These are phyloP conservation scores for Barnettozyma vustinii DNA, from an alignment of 805 yeast genomes.

Conservation along the genomic window DNA sequence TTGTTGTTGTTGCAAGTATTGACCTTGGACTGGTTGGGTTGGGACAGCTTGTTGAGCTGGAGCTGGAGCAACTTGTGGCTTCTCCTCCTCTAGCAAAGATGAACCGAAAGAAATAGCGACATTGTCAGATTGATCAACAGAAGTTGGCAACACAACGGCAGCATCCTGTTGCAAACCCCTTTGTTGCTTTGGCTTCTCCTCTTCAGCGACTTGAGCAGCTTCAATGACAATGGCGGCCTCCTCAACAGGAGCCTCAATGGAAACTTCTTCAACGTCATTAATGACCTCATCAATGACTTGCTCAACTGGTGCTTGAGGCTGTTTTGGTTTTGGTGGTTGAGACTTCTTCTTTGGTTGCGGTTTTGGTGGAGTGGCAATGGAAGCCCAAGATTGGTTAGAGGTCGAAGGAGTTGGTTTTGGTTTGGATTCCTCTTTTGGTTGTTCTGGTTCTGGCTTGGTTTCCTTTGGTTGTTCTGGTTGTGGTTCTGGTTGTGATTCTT, in stretches of 20 bases:
- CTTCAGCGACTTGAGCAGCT: constrained; percentile 20
- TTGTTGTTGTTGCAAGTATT: constrained; percentile 1
- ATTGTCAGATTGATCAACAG: constrained; percentile 28
- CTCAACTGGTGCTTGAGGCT: constrained; percentile 23
- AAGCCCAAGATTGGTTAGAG: constrained; percentile 55
- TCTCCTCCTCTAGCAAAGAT: constrained; percentile 36
- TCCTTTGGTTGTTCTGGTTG: constrained; percentile 9
- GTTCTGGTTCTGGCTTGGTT: constrained; percentile 11
- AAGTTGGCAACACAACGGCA: constrained; percentile 49
- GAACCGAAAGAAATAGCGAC: constrained; percentile 63
- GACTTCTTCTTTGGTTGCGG: constrained; percentile 23
- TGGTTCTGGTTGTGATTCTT: constrained; percentile 15
- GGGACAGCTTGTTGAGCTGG: constrained; percentile 14
- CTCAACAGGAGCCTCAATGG: constrained; percentile 7
- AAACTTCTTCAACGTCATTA: constrained; percentile 10
- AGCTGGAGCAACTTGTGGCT: constrained; percentile 15
- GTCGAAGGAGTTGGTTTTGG: constrained; percentile 22
- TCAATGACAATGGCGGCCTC: constrained; percentile 2
- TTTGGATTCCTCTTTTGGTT: constrained; percentile 15
- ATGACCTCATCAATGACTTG: constrained; percentile 12
- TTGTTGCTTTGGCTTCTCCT: constrained; percentile 27
- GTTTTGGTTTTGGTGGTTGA: constrained; percentile 21
- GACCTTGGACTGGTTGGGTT: not conserved
- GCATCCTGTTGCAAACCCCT: constrained; percentile 36
- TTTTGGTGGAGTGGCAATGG: constrained; percentile 52